Base-by-base conservation (phyloP, 352 stramenopile species). In the Thraustochytrium sp. region DNA sequence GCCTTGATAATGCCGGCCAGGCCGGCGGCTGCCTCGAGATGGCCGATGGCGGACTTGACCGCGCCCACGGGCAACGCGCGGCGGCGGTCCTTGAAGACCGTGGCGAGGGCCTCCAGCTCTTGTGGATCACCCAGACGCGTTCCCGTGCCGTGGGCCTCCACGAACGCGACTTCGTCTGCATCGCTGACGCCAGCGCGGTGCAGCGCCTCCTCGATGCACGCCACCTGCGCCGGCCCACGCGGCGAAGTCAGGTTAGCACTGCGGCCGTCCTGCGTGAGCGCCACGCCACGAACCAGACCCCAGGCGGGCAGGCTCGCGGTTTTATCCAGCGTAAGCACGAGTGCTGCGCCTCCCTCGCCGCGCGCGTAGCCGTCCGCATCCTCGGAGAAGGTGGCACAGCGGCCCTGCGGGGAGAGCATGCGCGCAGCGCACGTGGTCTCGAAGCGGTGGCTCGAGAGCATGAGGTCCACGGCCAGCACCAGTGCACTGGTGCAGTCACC, bases 1-100 rank as follows among this genome's bases (percentile, higher is more conserved):
- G 61, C 46, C 83, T 90, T 90, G 53, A 90, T 87, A 16, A 90
- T 54, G 3, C 87, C 86, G 0, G 85, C 85, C 38, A 90, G 77
- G 16, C 87, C 88, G 1, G 88, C 87, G 37, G 85, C 86, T 13
- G 82, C 84, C 61, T 90, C 87, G 16, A 90, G 82, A 49, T 90
- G 88, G 23, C 88, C 88, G 36, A 91, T 88, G 77, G 90, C 90
- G n/a, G 72, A 87, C 65, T 91, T 91, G 16, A 90, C 84, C 23
- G 88, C 76, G 54, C 87, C 87, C 26, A 90, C 55, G 13, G 87
- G 36, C 21, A 91, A 64, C n/a, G 88, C 86, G 26, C 59, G 63
- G 4, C 46, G 53, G 8, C 68, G 68, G 9, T 21, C 42, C 37
- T 21, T 23, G 31, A 80, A 80, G 53, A 80, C 68, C 37, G 40